Base-by-base conservation (phyloP, 208 protist species). In the Leishmania major region DNA sequence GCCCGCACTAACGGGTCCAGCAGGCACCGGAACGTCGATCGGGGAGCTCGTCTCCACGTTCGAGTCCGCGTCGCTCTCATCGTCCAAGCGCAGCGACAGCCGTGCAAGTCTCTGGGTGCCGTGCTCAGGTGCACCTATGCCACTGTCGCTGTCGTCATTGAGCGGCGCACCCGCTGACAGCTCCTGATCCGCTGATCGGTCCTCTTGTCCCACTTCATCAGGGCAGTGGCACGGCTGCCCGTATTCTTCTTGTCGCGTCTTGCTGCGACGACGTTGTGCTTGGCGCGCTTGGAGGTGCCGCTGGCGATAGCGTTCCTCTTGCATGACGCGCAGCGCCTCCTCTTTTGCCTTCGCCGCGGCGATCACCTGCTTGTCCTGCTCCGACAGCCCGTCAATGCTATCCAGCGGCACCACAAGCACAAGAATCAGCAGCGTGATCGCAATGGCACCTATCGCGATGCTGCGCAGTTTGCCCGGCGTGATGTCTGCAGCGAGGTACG, bases 381-480 rank as follows among this genome's bases (percentile, higher is more conserved):
- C 45, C 6, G 87, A 88, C 11, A 81, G 60, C 25, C 84, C 85
- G 62, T 91, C 86, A 67, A 92, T 75, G 7, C 59, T 76, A 13
- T 84, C 75, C 19, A 90, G 35, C 2, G 89, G 89, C 3, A 90
- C 55, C 31, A 88, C 71, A 11, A 91, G 80, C 11, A 93, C 62
- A 25, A 80, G 51, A 3, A 82, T 62, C 17, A 84, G 70, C 31
- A 82, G 45, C 17, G 83, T 47, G 43, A 94, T 74, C 15, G 84
- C 59, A 19, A 92, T 82, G 15, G 87, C 81, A 15, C 88, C 87
- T 59, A 89, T 90, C 22, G 90, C 88, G 47, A 94, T 80, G 25
- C 86, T 82, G 22, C 82, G 83, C 53, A 76, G 66, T 64, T 86
- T 82, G 49, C 72, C 88, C 62, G 53, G n/a, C 19, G 84, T 91